Base-by-base conservation (phyloP, 2,329 filamentous ascomycete genomes). In the Neurospora crassa region DNA sequence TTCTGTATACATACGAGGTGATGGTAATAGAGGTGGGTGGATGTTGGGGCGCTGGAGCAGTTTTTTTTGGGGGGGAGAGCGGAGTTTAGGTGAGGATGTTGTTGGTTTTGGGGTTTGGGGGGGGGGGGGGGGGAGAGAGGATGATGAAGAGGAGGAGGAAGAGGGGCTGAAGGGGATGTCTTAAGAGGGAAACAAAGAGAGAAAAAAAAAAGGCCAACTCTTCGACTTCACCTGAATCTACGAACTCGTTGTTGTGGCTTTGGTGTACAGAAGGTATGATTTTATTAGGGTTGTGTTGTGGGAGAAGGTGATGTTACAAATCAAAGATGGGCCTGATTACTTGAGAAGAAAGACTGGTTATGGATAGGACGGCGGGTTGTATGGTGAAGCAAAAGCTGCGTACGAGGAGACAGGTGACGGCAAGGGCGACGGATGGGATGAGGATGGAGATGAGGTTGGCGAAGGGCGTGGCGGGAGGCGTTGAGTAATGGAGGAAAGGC, bases 251-350 rank as follows among this genome's bases (percentile, higher is more conserved):
- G 78, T 80, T 24, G 70, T 80, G 14, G 78, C 78, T n/a, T 72
- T 74, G 2, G 74, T 78, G 8, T 76, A 76, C 29, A 73, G 78
- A 42, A 73, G 72, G 8, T 80, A 77, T 68, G 77, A 80, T 47
- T 79, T 80, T 72, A 72, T 74, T 63, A 80, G 80, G 73, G 75
- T 77, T 0, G 79, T 79, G 0, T 47, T 78, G 16, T 79, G 79
- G 1, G 78, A 79, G 75, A 53, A 73, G 8, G 74, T 74, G 8
- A 47, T 74, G 18, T 1, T 45, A 10, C 7, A 18, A 1, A 7
- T 18, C n/a, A 18, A n/a, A 53, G 75, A 79, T 20, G 75, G 45
- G 10, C n/a, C 43, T 5, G 67, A 73, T 14, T 16, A 1, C 3
- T 37, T 0, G 20, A 74, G 40, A 12, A 6, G 77, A 76, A 4